phyloP scores from a whole-genome alignment of 2,329 filamentous ascomycete genomes.

The Apiospora pterosperma region DNA sequence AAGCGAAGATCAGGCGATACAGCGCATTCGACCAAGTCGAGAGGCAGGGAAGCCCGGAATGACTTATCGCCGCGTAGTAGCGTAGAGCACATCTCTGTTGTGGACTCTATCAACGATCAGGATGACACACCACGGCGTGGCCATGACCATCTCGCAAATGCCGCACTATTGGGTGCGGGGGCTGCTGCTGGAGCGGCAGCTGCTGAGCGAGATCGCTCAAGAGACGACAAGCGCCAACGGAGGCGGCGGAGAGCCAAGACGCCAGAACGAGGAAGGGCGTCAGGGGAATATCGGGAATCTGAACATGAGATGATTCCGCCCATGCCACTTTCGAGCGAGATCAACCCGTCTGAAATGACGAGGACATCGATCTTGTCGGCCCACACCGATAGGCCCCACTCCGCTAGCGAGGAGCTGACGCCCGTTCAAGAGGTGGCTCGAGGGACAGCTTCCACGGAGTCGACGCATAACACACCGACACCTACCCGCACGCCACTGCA shows the following conservation, averaged over 20 bases:
- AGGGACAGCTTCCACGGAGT: slow-evolving; percentile 56
- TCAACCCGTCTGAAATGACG: slow-evolving; percentile 83
- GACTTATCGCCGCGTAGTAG: slow-evolving; percentile 49
- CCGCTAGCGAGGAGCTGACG: slow-evolving; percentile 59
- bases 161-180: slow-evolving; percentile 42
- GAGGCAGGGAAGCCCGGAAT: slow-evolving; percentile 53
- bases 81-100: slow-evolving; percentile 45
- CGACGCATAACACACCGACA: slow-evolving; percentile 53
- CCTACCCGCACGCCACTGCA: slow-evolving; percentile 50
- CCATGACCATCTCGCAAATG: slow-evolving; percentile 32
- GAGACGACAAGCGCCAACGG: slow-evolving; percentile 48
- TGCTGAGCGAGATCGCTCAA: slow-evolving; percentile 37
- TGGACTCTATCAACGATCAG: slow-evolving; percentile 38
- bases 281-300: slow-evolving; percentile 48
- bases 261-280: slow-evolving; percentile 42
- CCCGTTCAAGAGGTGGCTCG: slow-evolving; percentile 63
- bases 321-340: slow-evolving; percentile 84
- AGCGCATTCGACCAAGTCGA: slow-evolving; percentile 47
- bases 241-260: slow-evolving; percentile 51
- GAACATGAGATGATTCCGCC: slow-evolving; percentile 64
- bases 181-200: slow-evolving; percentile 35
- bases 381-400: slow-evolving; percentile 69
- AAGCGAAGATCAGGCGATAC: slow-evolving; percentile 49
- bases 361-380: slow-evolving; percentile 83
- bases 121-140: slow-evolving; percentile 42